Percentiles rank a stretch among this genome's conserved stretches.
Conservation (phyloP, 495 filamentous ascomycete genomes). For the Rostrohypoxylon terebratum region DNA sequence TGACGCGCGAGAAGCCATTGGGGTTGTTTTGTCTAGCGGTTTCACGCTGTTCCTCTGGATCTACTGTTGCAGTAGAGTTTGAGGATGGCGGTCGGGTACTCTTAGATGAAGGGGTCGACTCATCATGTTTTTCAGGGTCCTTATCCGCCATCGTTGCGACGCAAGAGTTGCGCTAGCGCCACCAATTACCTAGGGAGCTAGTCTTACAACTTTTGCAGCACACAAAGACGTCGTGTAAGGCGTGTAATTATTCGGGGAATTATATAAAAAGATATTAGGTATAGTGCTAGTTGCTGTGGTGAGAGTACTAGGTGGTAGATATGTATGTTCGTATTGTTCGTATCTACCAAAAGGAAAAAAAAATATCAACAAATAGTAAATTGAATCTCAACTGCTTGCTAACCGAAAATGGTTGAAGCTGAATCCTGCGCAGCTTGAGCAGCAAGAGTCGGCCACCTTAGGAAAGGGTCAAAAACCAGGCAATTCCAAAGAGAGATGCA, state of each 20-base stretch:
- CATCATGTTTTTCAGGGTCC: constrained; percentile 35
- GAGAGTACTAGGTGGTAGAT: too few species aligned
- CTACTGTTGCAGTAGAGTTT: constrained; percentile 54
- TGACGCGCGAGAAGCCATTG: constrained; percentile 61
- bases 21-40: constrained; percentile 61
- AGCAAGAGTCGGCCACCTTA: neutral
- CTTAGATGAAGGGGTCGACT: constrained; percentile 16
- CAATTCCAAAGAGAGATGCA: neutral
- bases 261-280: neutral
- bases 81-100: constrained; percentile 51
- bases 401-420: constrained; percentile 16
- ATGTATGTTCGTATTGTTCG: too few species aligned
- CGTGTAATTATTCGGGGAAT: neutral
- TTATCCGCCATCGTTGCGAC: constrained; percentile 30
- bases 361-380: neutral
- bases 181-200: neutral
- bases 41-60: constrained; percentile 59
- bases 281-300: constrained; percentile 4
- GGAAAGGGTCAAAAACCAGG: constrained; percentile 5
- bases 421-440: constrained; percentile 8
- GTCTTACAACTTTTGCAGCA: neutral
- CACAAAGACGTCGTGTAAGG: neutral
- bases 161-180: neutral
- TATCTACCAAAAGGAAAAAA: neutral
- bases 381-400: neutral